Conservation (phyloP, 495 filamentous ascomycete genomes). For the Neurospora sp. region DNA sequence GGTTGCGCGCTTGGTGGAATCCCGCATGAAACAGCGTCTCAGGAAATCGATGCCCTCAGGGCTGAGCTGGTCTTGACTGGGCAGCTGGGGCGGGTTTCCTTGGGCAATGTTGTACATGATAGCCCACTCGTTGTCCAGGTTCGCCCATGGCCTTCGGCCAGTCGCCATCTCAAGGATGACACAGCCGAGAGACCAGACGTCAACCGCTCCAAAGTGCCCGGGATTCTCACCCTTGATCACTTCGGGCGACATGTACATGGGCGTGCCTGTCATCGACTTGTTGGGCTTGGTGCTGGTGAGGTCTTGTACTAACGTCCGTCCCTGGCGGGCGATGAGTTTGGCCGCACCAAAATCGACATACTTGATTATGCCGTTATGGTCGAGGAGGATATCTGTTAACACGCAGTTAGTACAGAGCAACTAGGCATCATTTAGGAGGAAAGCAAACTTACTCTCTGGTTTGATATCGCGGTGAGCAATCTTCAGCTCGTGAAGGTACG, state of each 20-base stretch:
- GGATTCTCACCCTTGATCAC: conserved; percentile 79
- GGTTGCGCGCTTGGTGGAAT: conserved; percentile 66
- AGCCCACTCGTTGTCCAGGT: conserved; percentile 96
- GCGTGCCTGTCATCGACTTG: conserved; percentile 91
- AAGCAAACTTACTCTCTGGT: conserved; percentile 66
- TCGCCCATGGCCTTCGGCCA: conserved; percentile 91
- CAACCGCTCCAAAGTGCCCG: conserved; percentile 75
- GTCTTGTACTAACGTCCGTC: conserved; percentile 67
- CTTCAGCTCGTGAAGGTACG: conserved; percentile 79
- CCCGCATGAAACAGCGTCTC: conserved; percentile 74
- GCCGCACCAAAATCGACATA: conserved; percentile 98
- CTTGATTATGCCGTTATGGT: conserved; percentile 97
- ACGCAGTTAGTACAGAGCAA: conserved; percentile 9
- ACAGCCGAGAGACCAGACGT: conserved; percentile 95
- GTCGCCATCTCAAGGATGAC: conserved; percentile 98
- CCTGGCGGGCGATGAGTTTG: conserved; percentile 91
- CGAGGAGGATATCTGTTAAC: conserved; percentile 74
- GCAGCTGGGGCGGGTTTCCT: conserved; percentile 82
- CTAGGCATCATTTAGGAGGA: not conserved
- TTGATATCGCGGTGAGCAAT: conserved; percentile 98
- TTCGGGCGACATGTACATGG: conserved; percentile 99
- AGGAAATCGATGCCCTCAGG: conserved; percentile 80
- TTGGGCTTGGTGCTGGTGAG: conserved; percentile 56
- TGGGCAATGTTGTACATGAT: conserved; percentile 99
- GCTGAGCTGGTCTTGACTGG: conserved; percentile 72